Percentiles rank a stretch among this genome's conserved stretches.
Evolutionary conservation across 2,329 filamentous ascomycete genomes (phyloP).

Genomic region (Alternaria incomplexa): DNA sequence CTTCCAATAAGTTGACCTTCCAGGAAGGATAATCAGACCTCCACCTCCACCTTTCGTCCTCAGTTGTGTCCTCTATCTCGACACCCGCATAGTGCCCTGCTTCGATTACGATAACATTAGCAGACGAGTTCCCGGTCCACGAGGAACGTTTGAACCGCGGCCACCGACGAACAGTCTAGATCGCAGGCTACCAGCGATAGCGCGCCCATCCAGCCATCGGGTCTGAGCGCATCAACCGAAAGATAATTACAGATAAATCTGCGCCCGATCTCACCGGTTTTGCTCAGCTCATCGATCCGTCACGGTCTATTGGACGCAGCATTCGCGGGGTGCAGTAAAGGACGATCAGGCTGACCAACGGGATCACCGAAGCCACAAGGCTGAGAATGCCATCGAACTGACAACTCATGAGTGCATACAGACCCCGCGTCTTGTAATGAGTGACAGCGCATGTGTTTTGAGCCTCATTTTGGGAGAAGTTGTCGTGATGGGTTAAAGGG

Average conservation of each 20-base stretch:
- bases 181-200: too few species aligned
- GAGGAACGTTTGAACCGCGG: neutral
- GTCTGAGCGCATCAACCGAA: neutral
- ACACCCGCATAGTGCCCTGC: neutral
- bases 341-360: slow-evolving; percentile 1
- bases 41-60: neutral
- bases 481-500: neutral
- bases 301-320: neutral
- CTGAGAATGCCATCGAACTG: neutral
- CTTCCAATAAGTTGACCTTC: neutral
- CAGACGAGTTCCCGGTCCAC: neutral
- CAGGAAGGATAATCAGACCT: neutral
- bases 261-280: slow-evolving; percentile 4
- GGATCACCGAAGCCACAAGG: neutral
- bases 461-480: neutral
- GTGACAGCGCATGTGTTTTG: neutral
- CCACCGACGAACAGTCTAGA: neutral
- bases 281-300: neutral
- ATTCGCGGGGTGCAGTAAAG: slow-evolving; percentile 1
- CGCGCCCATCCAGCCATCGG: neutral
- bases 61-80: neutral
- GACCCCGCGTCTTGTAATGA: neutral
- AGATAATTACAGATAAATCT: neutral
- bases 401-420: slow-evolving; percentile 9
- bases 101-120: rapidly evolving